Base-by-base conservation (phyloP, 306 rosid species). In the Begonia loranthoides region DNA sequence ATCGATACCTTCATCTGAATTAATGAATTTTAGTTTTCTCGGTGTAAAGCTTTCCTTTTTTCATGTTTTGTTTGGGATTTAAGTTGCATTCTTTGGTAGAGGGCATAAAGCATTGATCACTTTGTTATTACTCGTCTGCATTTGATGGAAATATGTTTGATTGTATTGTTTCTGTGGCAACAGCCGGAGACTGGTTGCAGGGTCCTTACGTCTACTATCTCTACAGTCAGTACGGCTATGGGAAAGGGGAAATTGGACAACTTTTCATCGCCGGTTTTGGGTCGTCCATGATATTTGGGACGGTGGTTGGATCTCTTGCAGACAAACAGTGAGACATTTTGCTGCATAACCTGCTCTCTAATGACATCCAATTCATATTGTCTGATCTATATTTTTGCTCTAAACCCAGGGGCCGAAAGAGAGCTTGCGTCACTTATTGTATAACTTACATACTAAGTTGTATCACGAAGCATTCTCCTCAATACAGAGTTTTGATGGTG, bases 161-260 rank as follows among this genome's bases (percentile, higher is more conserved):
- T 28, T 7, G 2, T 3, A 51, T 13, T 61, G 28, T 68, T 82
- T 67, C 10, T 74, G 66, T 52, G 68, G 78, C 61, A 54, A 54
- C 69, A 92, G 99, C 99, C 39, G 99, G 99, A 70, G 99, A 92
- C 69, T 92, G 99, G 99, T 74, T 92, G 86, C 96, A 92, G 84
- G 99, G 99, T 57, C 99, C 99, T 33, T 92, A 92, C 64, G 99
- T 92, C 4, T 92, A 90, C 77, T 90, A 80, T 58, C 99, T 90
- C 41, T 90, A 92, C 72, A 86, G 80, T 61, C 80, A 81, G 10
- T 92, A 92, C 61, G 95, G 99, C 12, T 86, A 76, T 44, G 71
- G 77, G 21, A 90, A 90, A 58, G 94, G 95, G 51, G 94, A 90
- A 15, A 90, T 90, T 8, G 99, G 99, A 39, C 99, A 90, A 61